Conservation (phyloP, 208 protist genomes). For the Phytomonas francai region DNA sequence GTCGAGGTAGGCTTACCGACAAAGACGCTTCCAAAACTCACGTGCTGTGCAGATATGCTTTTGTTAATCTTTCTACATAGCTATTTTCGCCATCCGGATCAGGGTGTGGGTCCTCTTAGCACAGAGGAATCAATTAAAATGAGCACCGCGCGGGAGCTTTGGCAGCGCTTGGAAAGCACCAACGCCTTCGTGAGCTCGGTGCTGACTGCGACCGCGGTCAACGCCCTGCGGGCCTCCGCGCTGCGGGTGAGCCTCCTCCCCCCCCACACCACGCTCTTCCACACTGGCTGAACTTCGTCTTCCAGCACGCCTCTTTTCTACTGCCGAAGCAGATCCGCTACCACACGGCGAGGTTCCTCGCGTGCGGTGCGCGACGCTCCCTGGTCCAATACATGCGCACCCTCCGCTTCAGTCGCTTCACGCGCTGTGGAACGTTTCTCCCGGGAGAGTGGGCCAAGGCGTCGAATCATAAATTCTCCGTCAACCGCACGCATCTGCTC, state of each 20-base stretch:
- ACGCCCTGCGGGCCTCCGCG: conserved; percentile 64
- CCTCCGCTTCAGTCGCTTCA: conserved; percentile 29
- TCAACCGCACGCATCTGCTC: conserved; percentile 52
- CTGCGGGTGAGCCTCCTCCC: conserved; percentile 74
- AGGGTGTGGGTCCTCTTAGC: conserved; percentile 13
- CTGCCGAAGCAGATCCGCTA: conserved; percentile 46
- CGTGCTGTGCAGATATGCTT: conserved; percentile 43
- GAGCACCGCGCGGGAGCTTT: background rate
- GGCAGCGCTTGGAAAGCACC: conserved; percentile 15
- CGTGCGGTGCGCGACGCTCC: conserved; percentile 67
- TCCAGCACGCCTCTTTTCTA: conserved; percentile 66
- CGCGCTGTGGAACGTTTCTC: conserved; percentile 19
- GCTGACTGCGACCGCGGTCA: conserved; percentile 40
- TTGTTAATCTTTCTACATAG: conserved; percentile 69
- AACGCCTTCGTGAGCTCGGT: conserved; percentile 37
- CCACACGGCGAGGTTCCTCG: conserved; percentile 61
- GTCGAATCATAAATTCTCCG: conserved; percentile 78
- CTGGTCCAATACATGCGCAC: conserved; percentile 53
- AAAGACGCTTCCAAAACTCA: conserved; percentile 35
- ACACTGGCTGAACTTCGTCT: conserved; percentile 72
- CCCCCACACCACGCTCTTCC: conserved; percentile 60
- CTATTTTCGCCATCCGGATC: conserved; percentile 16
- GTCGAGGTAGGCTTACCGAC: conserved; percentile 24
- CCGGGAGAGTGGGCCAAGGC: conserved; percentile 59
- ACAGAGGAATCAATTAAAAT: conserved; percentile 8